These are phyloP conservation scores for Vararia minispora DNA, from an alignment of 768 basidiomycete genomes.

Conservation along the genomic window DNA sequence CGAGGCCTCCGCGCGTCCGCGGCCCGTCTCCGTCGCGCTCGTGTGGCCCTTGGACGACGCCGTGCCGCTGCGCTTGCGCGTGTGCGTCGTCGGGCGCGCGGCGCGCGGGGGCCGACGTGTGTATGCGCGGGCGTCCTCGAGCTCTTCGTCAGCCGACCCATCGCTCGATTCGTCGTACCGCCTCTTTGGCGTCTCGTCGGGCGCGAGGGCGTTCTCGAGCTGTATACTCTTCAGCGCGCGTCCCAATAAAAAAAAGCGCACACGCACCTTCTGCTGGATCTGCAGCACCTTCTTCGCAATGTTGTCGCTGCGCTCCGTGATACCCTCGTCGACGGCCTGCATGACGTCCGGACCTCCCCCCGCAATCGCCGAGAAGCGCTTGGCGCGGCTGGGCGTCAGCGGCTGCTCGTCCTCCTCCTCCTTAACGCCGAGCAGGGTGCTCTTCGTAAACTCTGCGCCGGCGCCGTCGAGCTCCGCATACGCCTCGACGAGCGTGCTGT, in stretches of 20 bases:
- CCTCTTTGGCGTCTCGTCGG: constrained; percentile 39
- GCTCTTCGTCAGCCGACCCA: no score
- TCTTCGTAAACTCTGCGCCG: constrained; percentile 33
- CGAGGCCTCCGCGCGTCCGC: constrained; percentile 13
- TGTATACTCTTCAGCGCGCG: constrained; percentile 19
- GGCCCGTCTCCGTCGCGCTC: constrained; percentile 30
- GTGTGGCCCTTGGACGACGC: constrained; percentile 32
- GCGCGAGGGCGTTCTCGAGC: constrained; percentile 66
- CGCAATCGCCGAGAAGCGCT: constrained; percentile 67
- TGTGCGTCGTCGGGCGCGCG: constrained; percentile 3
- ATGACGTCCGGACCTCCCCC: constrained; percentile 67
- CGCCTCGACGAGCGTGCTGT: constrained; percentile 69
- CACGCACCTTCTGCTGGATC: constrained; percentile 80
- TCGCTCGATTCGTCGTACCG: constrained; percentile 36
- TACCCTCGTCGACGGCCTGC: constrained; percentile 79
- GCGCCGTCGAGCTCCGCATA: constrained; percentile 30
- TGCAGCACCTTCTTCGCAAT: constrained; percentile 82
- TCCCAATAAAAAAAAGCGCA: neutral
- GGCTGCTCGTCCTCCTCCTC: constrained; percentile 29
- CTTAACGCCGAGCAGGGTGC: constrained; percentile 41
- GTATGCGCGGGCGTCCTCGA: constrained; percentile 32
- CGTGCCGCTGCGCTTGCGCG: constrained; percentile 40
- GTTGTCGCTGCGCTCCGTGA: constrained; percentile 74
- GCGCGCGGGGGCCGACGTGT: constrained; percentile 15
- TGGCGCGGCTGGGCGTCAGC: constrained; percentile 39